phyloP scores from a whole-genome alignment of 2,329 filamentous ascomycete genomes.

The Monilinia vaccinii-corymbosi region DNA sequence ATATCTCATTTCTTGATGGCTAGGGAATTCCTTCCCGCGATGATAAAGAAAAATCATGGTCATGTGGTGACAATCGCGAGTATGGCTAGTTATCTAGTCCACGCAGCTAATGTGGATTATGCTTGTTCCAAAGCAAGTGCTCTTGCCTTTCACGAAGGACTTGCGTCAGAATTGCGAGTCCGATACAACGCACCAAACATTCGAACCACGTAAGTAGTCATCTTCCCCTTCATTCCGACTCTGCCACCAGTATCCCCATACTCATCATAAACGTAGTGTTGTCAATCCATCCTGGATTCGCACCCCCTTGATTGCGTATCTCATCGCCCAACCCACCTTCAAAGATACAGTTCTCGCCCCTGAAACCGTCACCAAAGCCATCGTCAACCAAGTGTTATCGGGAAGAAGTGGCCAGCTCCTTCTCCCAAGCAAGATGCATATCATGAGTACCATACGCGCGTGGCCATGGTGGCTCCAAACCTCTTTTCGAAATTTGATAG shows the following conservation, averaged over 20 bases:
- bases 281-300: slow-evolving; percentile 54
- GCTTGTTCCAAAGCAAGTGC: slow-evolving; percentile 57
- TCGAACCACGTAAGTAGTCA: slow-evolving; percentile 32
- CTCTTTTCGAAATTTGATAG: slow-evolving; percentile 17
- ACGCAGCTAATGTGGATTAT: slow-evolving; percentile 47
- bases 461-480: slow-evolving; percentile 25
- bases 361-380: slow-evolving; percentile 51
- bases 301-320: slow-evolving; percentile 47
- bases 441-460: slow-evolving; percentile 17
- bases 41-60: slow-evolving; percentile 57
- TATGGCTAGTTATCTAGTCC: slow-evolving; percentile 18
- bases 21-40: slow-evolving; percentile 57
- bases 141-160: slow-evolving; percentile 58
- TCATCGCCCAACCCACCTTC: slow-evolving; percentile 40
- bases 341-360: slow-evolving; percentile 44
- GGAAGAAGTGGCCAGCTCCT: slow-evolving; percentile 44
- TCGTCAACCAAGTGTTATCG: slow-evolving; percentile 49
- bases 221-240: neutral
- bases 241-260: neutral
- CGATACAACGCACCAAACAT: slow-evolving; percentile 55
- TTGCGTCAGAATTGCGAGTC: slow-evolving; percentile 46
- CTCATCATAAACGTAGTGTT: slow-evolving; percentile 34
- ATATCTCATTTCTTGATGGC: slow-evolving; percentile 56
- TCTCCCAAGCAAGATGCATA: slow-evolving; percentile 33
- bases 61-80: slow-evolving; percentile 63